These are phyloP conservation scores for Podaxis sp. DNA, from an alignment of 768 basidiomycete species.

Conservation along the genomic window DNA sequence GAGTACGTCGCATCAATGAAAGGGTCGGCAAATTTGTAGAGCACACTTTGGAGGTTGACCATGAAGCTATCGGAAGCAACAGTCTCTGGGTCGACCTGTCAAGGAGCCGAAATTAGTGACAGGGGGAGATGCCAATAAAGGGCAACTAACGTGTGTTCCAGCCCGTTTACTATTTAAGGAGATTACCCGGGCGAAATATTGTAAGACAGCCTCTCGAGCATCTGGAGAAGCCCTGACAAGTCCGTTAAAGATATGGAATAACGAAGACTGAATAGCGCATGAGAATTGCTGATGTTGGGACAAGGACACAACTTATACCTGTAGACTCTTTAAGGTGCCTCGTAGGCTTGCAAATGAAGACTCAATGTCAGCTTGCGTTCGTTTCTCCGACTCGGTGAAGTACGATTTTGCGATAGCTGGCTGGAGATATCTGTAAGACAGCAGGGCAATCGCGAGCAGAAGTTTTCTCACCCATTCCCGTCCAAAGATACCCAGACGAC, in stretches of 20 bases:
- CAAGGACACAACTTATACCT: conserved; percentile 47
- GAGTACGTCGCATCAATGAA: conserved; percentile 91
- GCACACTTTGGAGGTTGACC: conserved; percentile 82
- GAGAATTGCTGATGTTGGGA: neutral
- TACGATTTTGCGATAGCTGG: conserved; percentile 75
- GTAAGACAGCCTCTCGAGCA: conserved; percentile 77
- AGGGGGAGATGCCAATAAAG: neutral
- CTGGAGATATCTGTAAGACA: conserved; percentile 38
- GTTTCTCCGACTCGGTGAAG: conserved; percentile 83
- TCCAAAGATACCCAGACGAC: conserved; percentile 83
- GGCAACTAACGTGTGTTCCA: conserved; percentile 74
- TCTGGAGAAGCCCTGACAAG: conserved; percentile 83
- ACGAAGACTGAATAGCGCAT: conserved; percentile 39
- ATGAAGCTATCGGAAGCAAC: conserved; percentile 93
- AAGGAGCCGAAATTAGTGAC: neutral
- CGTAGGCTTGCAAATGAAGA: conserved; percentile 83
- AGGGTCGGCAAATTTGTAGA: conserved; percentile 87
- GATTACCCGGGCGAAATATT: conserved; percentile 76
- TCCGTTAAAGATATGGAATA: conserved; percentile 87
- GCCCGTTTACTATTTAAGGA: conserved; percentile 80
- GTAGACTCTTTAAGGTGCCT: conserved; percentile 82
- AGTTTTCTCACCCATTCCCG: conserved; percentile 73
- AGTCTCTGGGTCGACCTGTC: conserved; percentile 76
- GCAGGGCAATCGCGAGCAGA: neutral
- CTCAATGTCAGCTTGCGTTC: conserved; percentile 71